Base-by-base conservation (phyloP, 2,329 filamentous ascomycete genomes). In the Penicillium sp. region DNA sequence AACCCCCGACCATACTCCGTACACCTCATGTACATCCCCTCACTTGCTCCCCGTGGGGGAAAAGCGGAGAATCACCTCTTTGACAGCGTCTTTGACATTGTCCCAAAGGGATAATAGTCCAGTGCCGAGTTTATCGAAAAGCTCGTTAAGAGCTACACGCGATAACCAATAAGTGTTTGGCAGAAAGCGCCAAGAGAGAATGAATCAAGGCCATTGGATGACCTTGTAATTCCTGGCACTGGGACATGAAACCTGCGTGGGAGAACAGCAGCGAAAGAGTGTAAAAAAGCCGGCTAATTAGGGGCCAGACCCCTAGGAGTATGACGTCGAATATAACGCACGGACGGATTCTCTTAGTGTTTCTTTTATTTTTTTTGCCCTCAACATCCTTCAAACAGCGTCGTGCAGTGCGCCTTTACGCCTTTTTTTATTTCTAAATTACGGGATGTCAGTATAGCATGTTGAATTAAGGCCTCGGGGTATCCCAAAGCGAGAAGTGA, bases 251-350 rank as follows among this genome's bases (percentile, higher is more conserved):
- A 34, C 13, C 36, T 43, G 53, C 43, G 47, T 2, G 31, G 16
- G 38, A 50, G 40, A 36, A 18, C 40, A 45, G 14, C 40, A 45
- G 14, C 5, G 16, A 27, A 52, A 32, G 24, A 27, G 24, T 27
- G 24, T 27, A 27, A 27, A 27, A 27, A 6, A 13, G 46, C 22
- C 24, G 56, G 54, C 56, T 58, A 56, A 58, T 58, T 58, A 48
- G 44, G 54, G 56, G 56, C 43, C 56, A 56, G 54, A 51, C 54
- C 50, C 42, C 43, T 21, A n/a, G 4, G 4, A 40, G 2, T 39
- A 55, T 61, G 58, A 61, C 56, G 58, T 61, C 54, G 54, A 46
- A 32, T 48, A 39, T 43, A 11, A 45, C 39, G 58, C 58, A 60
- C 57, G 46, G 59, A 55, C 47, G 47, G 54, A 51, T 47, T n/a